Conservation (phyloP, 495 filamentous ascomycete species). For the Penicillium silybi region DNA sequence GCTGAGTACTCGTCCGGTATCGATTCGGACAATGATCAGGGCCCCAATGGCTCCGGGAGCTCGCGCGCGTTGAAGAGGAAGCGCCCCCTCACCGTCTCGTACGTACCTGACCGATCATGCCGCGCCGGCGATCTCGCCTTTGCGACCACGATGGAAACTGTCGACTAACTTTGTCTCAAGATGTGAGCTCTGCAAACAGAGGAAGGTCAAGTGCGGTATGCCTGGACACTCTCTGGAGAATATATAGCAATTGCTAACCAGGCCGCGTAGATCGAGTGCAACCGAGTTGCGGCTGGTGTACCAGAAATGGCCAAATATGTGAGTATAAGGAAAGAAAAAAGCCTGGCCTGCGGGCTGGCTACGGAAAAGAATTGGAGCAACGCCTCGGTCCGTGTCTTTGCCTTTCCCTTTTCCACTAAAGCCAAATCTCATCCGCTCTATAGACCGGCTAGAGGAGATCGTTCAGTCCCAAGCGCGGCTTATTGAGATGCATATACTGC, state of each 20-base stretch:
- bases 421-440: conserved; percentile 2
- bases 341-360: conserved; percentile 77
- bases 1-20: conserved; percentile 36
- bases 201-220: conserved; percentile 76
- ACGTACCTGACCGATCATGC: conserved; percentile 15
- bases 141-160: neutral
- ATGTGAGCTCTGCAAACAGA: conserved; percentile 78
- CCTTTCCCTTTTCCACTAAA: neutral
- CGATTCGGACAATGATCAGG: conserved; percentile 36
- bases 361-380: conserved; percentile 83
- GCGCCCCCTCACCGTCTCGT: conserved; percentile 46
- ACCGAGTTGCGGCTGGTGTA: conserved; percentile 85
- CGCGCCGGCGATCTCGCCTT: neutral
- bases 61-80: conserved; percentile 39
- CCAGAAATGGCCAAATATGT: conserved; percentile 69
- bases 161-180: conserved; percentile 35
- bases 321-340: conserved; percentile 87
- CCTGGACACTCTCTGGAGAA: neutral
- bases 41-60: conserved; percentile 27
- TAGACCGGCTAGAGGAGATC: conserved; percentile 48
- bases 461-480: conserved; percentile 44
- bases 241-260: neutral
- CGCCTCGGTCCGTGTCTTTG: conserved; percentile 48
- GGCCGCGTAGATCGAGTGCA: conserved; percentile 58
- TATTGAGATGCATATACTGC: conserved; percentile 48